phyloP scores from a whole-genome alignment of 176 grass and related monocot species.

The Bolboschoenus planiculmis region DNA sequence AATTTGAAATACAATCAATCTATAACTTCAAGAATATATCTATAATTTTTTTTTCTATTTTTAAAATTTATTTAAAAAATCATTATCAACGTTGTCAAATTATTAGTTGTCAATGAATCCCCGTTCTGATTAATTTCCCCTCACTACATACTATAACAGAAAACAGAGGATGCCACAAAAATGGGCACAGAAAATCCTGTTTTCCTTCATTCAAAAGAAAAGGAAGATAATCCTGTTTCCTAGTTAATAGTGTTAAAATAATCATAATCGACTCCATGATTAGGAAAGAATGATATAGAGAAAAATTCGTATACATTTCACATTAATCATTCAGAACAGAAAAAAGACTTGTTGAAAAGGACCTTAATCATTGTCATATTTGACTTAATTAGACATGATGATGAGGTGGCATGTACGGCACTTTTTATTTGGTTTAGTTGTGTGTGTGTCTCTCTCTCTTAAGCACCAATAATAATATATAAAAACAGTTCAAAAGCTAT shows the following conservation, averaged over 20 bases:
- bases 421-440: not conserved
- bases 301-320: not conserved
- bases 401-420: not conserved
- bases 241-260: not conserved
- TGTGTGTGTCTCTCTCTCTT: conserved; percentile 19
- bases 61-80: too few species aligned
- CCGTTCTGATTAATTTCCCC: too few species aligned
- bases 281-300: not conserved
- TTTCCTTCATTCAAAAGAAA: too few species aligned
- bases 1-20: too few species aligned
- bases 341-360: conserved; percentile 19
- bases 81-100: too few species aligned
- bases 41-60: too few species aligned
- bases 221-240: not conserved
- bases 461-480: not conserved
- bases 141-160: too few species aligned
- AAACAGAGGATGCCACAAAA: not conserved
- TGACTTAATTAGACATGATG: not conserved
- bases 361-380: conserved; percentile 13
- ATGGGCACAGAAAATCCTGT: not conserved
- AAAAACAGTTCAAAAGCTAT: not conserved
- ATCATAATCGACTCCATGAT: not conserved
- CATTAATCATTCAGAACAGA: conserved; percentile 18
- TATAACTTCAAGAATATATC: too few species aligned
- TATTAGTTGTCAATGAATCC: too few species aligned